Conservation (phyloP, 805 yeast species). For the Saccharomyces mikatae region DNA sequence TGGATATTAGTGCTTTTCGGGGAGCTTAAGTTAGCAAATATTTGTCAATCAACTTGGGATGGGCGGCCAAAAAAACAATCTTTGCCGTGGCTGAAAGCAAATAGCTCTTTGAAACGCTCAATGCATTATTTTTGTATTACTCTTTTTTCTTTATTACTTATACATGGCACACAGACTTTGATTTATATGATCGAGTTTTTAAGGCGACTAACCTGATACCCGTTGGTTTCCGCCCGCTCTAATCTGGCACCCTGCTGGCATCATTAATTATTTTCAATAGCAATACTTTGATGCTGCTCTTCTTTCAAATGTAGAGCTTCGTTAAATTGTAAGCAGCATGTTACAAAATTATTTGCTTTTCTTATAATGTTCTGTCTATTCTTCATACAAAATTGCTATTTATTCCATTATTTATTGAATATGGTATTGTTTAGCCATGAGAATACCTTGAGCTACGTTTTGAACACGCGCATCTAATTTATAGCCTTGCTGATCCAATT, state of each 20-base stretch:
- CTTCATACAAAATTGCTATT: not conserved
- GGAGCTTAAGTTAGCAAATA: too few species aligned
- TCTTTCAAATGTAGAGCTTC: not conserved
- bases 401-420: slow-evolving; percentile 2
- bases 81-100: not conserved
- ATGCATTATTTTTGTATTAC: too few species aligned
- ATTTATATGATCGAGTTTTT: slow-evolving; percentile 41
- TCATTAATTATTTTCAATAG: slow-evolving; percentile 21
- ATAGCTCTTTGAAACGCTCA: too few species aligned
- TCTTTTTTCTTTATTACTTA: too few species aligned
- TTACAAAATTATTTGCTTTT: not conserved
- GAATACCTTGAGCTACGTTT: slow-evolving; percentile 76
- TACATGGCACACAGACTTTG: too few species aligned
- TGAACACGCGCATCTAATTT: slow-evolving; percentile 81
- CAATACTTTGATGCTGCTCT: too few species aligned
- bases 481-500: slow-evolving; percentile 57
- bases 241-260: slow-evolving; percentile 43
- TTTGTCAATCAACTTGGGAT: not conserved
- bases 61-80: not conserved
- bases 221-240: slow-evolving; percentile 43
- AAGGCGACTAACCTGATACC: slow-evolving; percentile 44
- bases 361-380: not conserved
- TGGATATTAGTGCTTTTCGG: too few species aligned
- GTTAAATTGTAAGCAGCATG: not conserved
- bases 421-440: slow-evolving; percentile 39